Base-by-base conservation (phyloP, 1,139 yeast genomes). In the Suhomyces ambrosiae region DNA sequence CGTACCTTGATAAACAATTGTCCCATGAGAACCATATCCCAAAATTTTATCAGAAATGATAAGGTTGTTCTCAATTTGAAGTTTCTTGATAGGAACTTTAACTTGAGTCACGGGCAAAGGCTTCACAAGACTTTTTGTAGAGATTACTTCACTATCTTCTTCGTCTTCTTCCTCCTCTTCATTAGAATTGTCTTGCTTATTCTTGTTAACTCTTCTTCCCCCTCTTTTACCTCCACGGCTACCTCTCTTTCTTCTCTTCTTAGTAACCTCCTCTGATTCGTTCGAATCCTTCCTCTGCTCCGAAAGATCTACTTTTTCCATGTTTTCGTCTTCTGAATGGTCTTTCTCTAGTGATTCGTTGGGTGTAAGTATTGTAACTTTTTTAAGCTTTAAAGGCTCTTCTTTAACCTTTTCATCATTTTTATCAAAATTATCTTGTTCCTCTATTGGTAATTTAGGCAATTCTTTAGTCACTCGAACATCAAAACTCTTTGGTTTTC, bases 11-110 rank as follows among this genome's bases (percentile, higher is more conserved):
- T 81, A 88, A 1, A 92, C 98, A 18, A 90, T 89, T 0, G 98
- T 92, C 21, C 98, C 98, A 54, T 92, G 96, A 1, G 97, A 88
- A 1, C 99, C 99, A 56, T 87, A 88, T 1, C 99, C 98, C 33
- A 92, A 64, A 16, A 89, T 75, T 30, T 76, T 79, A 47, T 86
- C 86, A 0, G 94, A 79, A 2, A 90, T 79, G 0, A 74, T 64
- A 42, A 88, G 62, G 37, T 80, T 81, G 38, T 76, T 80, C 42
- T 70, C 75, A 32, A 69, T 65, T 42, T 68, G 74, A 13, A 70
- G 58, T 44, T 61, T 66, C 49, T 62, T 68, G 24, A 50, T 39
- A 9, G 61, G 56, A 8, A 46, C 41, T 26, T 37, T 55, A 31
- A 30, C 42, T 28, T 37, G 58, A 27, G 23, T 42, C 29, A 33